A percentile compares a stretch with the other conserved stretches of the same genome.
Conservation (phyloP, 441 rosid genomes). For the Pelargonium citronellum region DNA sequence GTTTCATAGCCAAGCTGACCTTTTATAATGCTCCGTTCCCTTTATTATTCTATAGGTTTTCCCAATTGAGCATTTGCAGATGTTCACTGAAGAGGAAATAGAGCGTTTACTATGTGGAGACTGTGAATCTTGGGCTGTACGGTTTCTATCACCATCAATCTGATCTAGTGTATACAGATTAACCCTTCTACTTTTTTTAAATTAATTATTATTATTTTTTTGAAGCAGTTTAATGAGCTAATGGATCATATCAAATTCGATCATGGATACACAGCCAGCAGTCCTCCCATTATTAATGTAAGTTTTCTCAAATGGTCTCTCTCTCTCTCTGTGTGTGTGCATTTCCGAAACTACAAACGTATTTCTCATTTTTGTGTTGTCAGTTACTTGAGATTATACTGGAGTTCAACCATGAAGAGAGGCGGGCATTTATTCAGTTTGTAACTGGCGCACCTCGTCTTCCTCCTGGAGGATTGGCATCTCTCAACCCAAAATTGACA, state of each 20-base stretch:
- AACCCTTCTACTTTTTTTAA: constrained; percentile 15
- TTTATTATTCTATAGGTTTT: constrained; percentile 54
- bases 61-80: constrained; percentile 62
- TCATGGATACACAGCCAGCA: constrained; percentile 97
- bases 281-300: constrained; percentile 72
- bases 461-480: constrained; percentile 91
- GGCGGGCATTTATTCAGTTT: constrained; percentile 83
- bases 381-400: constrained; percentile 77
- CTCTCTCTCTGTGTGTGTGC: constrained; percentile 2
- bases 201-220: constrained; percentile 2
- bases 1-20: neutral
- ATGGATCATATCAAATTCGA: constrained; percentile 93
- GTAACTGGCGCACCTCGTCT: constrained; percentile 95
- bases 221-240: constrained; percentile 62
- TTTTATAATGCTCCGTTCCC: neutral
- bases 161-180: neutral
- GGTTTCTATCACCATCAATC: constrained; percentile 20
- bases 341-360: neutral
- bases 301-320: constrained; percentile 21
- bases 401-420: constrained; percentile 57
- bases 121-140: constrained; percentile 61
- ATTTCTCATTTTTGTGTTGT: constrained; percentile 19
- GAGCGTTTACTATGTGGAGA: constrained; percentile 91
- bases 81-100: constrained; percentile 77
- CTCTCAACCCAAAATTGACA: constrained; percentile 86